Conservation (phyloP, 805 yeast species). For the Zygosaccharomyces rouxii region DNA sequence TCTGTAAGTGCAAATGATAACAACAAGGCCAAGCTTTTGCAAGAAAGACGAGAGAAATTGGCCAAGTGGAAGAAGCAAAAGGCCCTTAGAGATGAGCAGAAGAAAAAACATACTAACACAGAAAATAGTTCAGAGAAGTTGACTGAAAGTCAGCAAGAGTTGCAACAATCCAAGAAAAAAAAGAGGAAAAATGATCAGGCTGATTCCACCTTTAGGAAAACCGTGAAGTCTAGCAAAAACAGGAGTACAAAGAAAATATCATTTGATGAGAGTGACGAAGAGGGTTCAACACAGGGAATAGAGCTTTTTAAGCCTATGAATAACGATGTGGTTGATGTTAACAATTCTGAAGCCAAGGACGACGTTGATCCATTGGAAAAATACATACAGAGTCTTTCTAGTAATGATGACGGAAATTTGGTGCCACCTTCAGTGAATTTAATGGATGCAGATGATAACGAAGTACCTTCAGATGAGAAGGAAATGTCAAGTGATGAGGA, state of each 20-base stretch:
- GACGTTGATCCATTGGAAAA: conserved; percentile 45
- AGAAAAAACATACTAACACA: conserved; percentile 14
- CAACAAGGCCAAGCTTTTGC: conserved; percentile 37
- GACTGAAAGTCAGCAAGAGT: conserved; percentile 37
- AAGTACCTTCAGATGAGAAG: conserved; percentile 29
- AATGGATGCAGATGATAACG: conserved; percentile 20
- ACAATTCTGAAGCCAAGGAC: not conserved
- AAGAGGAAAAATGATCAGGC: conserved; percentile 25
- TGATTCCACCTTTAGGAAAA: conserved; percentile 1
- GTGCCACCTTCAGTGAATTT: conserved; percentile 18
- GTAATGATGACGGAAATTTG: conserved; percentile 6
- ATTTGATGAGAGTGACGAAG: conserved; percentile 23
- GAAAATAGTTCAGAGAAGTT: conserved; percentile 9
- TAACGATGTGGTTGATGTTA: not conserved
- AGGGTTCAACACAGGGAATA: not conserved
- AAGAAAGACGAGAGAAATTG: conserved; percentile 47
- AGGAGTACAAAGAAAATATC: conserved; percentile 3
- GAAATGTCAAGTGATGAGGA: conserved; percentile 35
- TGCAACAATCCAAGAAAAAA: conserved; percentile 52
- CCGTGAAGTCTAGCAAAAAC: conserved; percentile 4
- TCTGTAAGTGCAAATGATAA: conserved; percentile 22
- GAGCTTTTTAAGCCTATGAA: conserved; percentile 4
- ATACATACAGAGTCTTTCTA: conserved; percentile 35
- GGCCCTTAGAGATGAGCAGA: conserved; percentile 33
- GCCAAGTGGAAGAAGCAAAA: conserved; percentile 60